Percentiles rank a stretch among this genome's conserved stretches.
Evolutionary conservation across 2,329 filamentous ascomycete species (phyloP).

Genomic region (Xylariaceae sp.): DNA sequence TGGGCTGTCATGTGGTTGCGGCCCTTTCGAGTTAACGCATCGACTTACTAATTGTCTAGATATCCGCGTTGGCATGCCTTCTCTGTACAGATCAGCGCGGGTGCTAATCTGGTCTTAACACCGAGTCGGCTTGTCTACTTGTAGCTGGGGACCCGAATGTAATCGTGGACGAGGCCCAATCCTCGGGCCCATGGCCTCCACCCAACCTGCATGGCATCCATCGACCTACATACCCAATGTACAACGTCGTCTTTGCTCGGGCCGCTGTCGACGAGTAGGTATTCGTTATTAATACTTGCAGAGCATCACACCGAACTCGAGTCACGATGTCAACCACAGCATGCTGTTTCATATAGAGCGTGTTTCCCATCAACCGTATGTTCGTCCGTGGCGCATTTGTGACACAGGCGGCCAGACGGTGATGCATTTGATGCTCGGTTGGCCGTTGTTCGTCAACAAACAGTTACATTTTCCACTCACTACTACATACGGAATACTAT

Average conservation of each 20-base stretch:
- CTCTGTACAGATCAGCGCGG: background rate
- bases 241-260: background rate
- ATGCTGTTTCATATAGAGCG: background rate
- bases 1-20: background rate
- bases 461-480: background rate
- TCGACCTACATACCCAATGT: background rate
- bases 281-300: background rate
- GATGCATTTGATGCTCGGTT: background rate
- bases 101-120: background rate
- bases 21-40: background rate
- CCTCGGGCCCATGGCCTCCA: background rate
- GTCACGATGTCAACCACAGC: background rate
- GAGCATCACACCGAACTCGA: background rate
- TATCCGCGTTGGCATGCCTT: background rate
- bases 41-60: background rate
- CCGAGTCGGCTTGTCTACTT: background rate
- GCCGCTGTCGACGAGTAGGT: background rate
- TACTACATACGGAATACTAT: background rate
- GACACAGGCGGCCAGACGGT: slow-evolving; percentile 5
- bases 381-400: slow-evolving; percentile 4
- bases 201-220: background rate
- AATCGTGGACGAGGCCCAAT: background rate
- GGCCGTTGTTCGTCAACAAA: slow-evolving; percentile 4
- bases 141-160: background rate
- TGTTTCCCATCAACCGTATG: slow-evolving; percentile 1